These are phyloP conservation scores for Colletotrichum caudatum DNA, from an alignment of 2,329 filamentous ascomycete species.

Conservation along the genomic window DNA sequence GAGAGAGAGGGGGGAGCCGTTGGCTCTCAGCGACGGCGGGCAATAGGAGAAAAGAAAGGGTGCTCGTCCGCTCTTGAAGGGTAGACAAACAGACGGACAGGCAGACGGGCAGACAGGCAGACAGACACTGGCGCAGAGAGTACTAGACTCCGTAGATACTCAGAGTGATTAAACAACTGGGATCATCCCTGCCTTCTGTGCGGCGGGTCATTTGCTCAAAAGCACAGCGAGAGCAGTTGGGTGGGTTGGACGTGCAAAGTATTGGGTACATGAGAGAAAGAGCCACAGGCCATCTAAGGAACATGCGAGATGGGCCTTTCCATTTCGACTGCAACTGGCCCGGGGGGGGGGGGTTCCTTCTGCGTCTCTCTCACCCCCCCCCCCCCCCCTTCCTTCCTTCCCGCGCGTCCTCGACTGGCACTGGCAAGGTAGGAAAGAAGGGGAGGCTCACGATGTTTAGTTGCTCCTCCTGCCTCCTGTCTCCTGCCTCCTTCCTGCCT, in stretches of 20 bases:
- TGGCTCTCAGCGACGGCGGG: constrained; percentile 2
- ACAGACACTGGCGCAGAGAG: constrained; percentile 5
- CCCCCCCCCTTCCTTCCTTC: not conserved
- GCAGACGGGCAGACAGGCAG: not conserved
- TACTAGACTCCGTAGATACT: not conserved
- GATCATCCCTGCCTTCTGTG: constrained; percentile 25
- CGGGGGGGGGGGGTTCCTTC: not conserved
- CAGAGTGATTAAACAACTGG: constrained; percentile 19
- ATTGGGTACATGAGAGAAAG: constrained; percentile 21
- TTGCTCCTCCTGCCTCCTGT: constrained; percentile 3
- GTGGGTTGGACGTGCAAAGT: constrained; percentile 20
- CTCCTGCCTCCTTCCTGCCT: constrained; percentile 1
- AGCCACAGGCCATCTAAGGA: constrained; percentile 12
- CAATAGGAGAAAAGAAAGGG: not conserved
- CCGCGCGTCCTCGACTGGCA: not conserved
- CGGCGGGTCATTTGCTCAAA: constrained; percentile 31
- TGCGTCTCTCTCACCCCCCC: not conserved
- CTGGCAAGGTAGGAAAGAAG: constrained; percentile 22
- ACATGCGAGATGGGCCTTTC: constrained; percentile 31
- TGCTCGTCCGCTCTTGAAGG: not conserved
- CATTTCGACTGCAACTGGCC: constrained; percentile 31
- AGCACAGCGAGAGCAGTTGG: constrained; percentile 17
- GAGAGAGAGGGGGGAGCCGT: not conserved
- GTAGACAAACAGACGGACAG: not conserved
- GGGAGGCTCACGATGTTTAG: constrained; percentile 31